Percentiles rank a stretch among this genome's conserved stretches.
These are phyloP conservation scores for Microstegium vimineum DNA, from an alignment of 176 grass and related monocot genomes.

Conservation along the genomic window DNA sequence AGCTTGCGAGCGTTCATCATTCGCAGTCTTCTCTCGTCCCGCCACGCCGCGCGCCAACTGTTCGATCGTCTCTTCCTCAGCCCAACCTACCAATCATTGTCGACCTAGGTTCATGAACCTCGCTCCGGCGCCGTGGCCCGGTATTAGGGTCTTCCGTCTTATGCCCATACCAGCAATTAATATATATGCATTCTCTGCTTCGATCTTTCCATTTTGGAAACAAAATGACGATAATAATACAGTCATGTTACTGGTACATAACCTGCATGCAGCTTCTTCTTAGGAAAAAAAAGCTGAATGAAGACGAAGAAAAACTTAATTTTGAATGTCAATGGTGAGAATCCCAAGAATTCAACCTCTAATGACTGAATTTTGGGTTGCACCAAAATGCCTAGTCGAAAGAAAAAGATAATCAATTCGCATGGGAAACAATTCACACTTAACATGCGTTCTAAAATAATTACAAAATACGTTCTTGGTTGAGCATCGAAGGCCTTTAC, in stretches of 20 bases:
- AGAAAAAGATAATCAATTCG: background rate
- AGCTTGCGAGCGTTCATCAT: constrained; percentile 22
- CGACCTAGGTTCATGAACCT: constrained; percentile 45
- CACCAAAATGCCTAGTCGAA: background rate
- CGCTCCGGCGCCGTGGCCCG: constrained; percentile 10
- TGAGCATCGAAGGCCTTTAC: too few relatives aligned
- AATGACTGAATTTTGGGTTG: background rate
- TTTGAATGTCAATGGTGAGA: background rate
- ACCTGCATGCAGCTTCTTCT: background rate
- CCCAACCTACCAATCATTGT: constrained; percentile 43
- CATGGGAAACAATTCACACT: background rate
- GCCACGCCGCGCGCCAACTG: constrained; percentile 28
- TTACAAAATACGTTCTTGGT: too few relatives aligned
- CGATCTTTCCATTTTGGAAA: background rate
- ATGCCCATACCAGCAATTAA: constrained; percentile 9
- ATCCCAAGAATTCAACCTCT: background rate
- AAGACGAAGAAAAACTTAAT: background rate
- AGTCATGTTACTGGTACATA: background rate
- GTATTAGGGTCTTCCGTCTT: constrained; percentile 20
- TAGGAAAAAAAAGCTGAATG: background rate
- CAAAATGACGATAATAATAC: background rate
- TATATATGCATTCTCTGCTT: background rate
- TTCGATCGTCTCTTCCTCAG: constrained; percentile 22
- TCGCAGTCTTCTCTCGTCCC: background rate
- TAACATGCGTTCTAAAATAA: too few relatives aligned